Evolutionary conservation across 768 basidiomycete species (phyloP), one percentile per base, ranked within the genome.

Genomic region (Agaricus sinodeliciosus): DNA sequence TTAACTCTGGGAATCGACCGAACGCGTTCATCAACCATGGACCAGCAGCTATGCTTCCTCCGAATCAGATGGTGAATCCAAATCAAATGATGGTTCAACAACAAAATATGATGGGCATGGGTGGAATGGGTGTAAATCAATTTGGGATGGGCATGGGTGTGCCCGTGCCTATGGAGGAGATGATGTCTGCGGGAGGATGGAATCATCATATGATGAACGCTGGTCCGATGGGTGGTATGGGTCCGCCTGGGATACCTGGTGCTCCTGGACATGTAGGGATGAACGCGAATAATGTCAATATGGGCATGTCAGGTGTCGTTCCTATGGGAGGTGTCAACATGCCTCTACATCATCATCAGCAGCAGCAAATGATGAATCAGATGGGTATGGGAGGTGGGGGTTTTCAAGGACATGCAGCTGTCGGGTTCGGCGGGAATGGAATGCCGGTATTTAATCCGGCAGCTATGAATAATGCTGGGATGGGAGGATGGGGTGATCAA

Each of bases 311-410:
- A 37, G 40, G 52, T 36, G 43, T 45, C 28, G 57, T 51, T 31
- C 49, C 54, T 18, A 57, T 59, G 48, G 57, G 55, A 40, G 55
- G 55, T 34, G 62, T 54, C 5, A 55, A 55, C 26, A 59, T 62
- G 54, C 51, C 52, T 1, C 60, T 63, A 59, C 59, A 63, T 31
- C 43, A 47, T 58, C 59, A 57, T 57, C 57, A 54, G 42, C 43
- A 47, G 55, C 59, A 57, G 57, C 57, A 54, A 42, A 69, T 62
- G 35, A 68, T 67, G 60, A 69, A 62, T 16, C 67, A 67, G 16
- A 71, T 70, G 67, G 66, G 70, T 12, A 72, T 73, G 68, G 68
- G 69, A 11, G 56, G 48, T 26, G 54, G 43, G 16, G 53, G 55
- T n/a, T 54, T 46, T 16, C 54, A 41, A 46, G 42, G 55, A 41